Conservation (phyloP, 495 filamentous ascomycete species). For the Cenococcum geophilum region DNA sequence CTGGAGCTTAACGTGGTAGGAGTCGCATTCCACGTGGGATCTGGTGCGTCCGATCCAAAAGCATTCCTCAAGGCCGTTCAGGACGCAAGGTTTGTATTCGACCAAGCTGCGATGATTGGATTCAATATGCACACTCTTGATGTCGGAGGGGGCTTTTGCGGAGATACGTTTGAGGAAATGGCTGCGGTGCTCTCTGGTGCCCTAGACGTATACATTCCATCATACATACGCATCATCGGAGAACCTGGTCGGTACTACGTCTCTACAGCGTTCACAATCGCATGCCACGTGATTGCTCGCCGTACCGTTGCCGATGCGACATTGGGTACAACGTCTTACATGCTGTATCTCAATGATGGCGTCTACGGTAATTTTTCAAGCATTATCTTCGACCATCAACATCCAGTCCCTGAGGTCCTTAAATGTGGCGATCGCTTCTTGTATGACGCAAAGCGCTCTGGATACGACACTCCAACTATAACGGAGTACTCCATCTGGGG, state of each 20-base stretch:
- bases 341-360: conserved; percentile 95
- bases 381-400: conserved; percentile 98
- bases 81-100: conserved; percentile 84
- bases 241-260: conserved; percentile 97
- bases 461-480: conserved; percentile 27
- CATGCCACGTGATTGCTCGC: conserved; percentile 91
- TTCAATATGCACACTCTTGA: conserved; percentile 81
- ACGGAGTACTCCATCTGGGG: conserved; percentile 92
- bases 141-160: conserved; percentile 87
- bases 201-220: conserved; percentile 80
- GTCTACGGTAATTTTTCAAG: conserved; percentile 97
- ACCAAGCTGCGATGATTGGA: conserved; percentile 72
- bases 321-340: conserved; percentile 62
- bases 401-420: conserved; percentile 76
- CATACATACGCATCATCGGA: conserved; percentile 80
- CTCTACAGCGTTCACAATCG: conserved; percentile 83
- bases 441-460: conserved; percentile 31
- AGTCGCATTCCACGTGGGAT: conserved; percentile 96
- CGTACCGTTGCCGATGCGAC: conserved; percentile 66
- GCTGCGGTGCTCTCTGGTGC: conserved; percentile 71
- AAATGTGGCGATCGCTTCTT: conserved; percentile 50
- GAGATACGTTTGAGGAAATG: conserved; percentile 86
- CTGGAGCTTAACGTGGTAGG: conserved; percentile 94
- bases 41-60: conserved; percentile 81
- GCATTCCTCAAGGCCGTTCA: conserved; percentile 85